Evolutionary conservation across 345 rosid species (phyloP).

Genomic region (Mallotus nudiflorus): DNA sequence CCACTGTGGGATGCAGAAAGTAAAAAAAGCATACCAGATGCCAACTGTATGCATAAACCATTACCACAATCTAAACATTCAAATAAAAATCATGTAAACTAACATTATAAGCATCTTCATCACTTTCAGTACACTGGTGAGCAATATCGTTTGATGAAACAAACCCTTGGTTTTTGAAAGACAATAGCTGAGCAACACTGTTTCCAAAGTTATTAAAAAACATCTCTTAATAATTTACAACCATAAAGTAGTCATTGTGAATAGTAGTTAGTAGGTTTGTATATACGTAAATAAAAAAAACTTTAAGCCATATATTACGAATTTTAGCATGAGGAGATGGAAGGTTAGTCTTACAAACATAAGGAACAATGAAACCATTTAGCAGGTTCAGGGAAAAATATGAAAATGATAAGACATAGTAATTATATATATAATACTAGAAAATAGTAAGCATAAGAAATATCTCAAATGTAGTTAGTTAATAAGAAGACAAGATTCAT

Average conservation of each 20-base stretch:
- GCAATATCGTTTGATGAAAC: constrained; percentile 90
- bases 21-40: background rate
- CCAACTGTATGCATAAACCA: background rate
- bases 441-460: background rate
- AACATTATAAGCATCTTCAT: constrained; percentile 93
- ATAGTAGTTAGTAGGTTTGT: constrained; percentile 83
- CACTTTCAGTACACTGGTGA: constrained; percentile 66
- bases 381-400: background rate
- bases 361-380: background rate
- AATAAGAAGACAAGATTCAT: too few species aligned
- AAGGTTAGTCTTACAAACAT: background rate
- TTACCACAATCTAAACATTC: background rate
- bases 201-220: constrained; percentile 76
- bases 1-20: constrained; percentile 54
- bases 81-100: constrained; percentile 15
- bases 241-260: constrained; percentile 57
- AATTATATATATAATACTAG: background rate
- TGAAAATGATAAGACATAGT: background rate
- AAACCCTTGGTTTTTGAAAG: constrained; percentile 89
- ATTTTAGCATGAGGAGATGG: background rate
- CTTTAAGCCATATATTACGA: background rate
- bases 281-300: background rate
- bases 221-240: constrained; percentile 62
- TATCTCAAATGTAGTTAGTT: too few species aligned
- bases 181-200: constrained; percentile 72